Conservation (phyloP, 352 stramenopile genomes). For the Globisporangium paddicum region DNA sequence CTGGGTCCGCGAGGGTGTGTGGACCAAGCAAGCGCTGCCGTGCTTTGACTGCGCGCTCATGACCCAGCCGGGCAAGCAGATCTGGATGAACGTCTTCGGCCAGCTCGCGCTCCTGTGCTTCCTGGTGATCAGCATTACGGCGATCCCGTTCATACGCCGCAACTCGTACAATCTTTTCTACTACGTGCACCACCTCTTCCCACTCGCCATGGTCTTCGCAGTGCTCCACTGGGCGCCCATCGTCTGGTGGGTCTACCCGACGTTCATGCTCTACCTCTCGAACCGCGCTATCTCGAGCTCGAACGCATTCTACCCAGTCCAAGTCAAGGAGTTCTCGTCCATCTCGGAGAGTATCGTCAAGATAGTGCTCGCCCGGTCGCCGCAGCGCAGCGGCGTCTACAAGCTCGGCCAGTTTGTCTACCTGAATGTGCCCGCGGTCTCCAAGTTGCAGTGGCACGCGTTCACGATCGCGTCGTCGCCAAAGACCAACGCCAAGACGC, state of each 20-base stretch:
- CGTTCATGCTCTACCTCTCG: slow-evolving; percentile 46
- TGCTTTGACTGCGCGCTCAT: slow-evolving; percentile 53
- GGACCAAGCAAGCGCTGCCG: slow-evolving; percentile 29
- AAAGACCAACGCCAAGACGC: slow-evolving; percentile 17
- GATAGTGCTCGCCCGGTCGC: slow-evolving; percentile 29
- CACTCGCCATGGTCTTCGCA: slow-evolving; percentile 37
- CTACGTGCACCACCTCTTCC: slow-evolving; percentile 51
- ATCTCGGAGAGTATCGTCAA: slow-evolving; percentile 39
- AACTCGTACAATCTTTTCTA: slow-evolving; percentile 36
- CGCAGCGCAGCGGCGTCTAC: slow-evolving; percentile 13
- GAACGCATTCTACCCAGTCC: slow-evolving; percentile 32
- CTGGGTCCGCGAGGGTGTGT: slow-evolving; percentile 28
- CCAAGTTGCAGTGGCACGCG: slow-evolving; percentile 53
- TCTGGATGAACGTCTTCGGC: slow-evolving; percentile 66
- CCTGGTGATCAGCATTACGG: slow-evolving; percentile 32
- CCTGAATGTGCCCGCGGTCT: slow-evolving; percentile 47
- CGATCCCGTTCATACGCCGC: slow-evolving; percentile 45
- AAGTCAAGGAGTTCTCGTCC: slow-evolving; percentile 26
- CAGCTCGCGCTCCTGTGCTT: slow-evolving; percentile 38
- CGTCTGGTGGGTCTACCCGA: slow-evolving; percentile 46
- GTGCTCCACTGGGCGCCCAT: slow-evolving; percentile 47
- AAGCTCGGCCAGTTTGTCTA: slow-evolving; percentile 54
- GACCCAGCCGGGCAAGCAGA: slow-evolving; percentile 31
- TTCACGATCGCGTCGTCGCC: slow-evolving; percentile 59
- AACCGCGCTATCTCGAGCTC: slow-evolving; percentile 39